These are phyloP conservation scores for Castanea crenata DNA, from an alignment of 306 rosid genomes.

Conservation along the genomic window DNA sequence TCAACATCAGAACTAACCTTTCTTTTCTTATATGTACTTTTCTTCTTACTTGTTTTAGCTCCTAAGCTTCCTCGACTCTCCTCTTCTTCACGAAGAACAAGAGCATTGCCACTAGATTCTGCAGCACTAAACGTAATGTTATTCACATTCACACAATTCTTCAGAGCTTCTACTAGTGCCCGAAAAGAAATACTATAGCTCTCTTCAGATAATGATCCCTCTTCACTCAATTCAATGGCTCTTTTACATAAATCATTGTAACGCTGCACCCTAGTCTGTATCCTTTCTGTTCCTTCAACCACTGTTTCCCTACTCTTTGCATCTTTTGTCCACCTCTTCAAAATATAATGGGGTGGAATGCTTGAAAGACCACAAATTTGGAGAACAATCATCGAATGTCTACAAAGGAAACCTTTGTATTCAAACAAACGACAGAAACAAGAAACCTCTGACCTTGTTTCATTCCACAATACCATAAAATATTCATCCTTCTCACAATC, in stretches of 20 bases:
- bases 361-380: constrained; percentile 52
- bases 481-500: constrained; percentile 56
- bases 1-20: constrained; percentile 37
- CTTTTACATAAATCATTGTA: constrained; percentile 51
- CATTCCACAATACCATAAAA: constrained; percentile 42
- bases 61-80: constrained; percentile 40
- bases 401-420: constrained; percentile 57
- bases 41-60: constrained; percentile 49
- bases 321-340: constrained; percentile 61
- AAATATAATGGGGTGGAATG: constrained; percentile 49
- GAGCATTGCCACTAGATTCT: constrained; percentile 38
- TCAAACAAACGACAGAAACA: constrained; percentile 56
- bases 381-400: constrained; percentile 53
- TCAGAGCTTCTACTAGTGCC: constrained; percentile 46
- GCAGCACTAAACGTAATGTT: constrained; percentile 33
- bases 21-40: constrained; percentile 40
- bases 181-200: constrained; percentile 44
- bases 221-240: constrained; percentile 62
- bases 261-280: constrained; percentile 46
- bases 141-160: constrained; percentile 53
- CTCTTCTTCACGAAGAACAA: constrained; percentile 38
- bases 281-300: constrained; percentile 38
- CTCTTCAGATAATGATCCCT: constrained; percentile 55
- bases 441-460: constrained; percentile 43
- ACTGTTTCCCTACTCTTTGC: constrained; percentile 38